Percentiles rank a stretch among this genome's conserved stretches.
Conservation (phyloP, 495 filamentous ascomycete species). For the Tuber calosporum region DNA sequence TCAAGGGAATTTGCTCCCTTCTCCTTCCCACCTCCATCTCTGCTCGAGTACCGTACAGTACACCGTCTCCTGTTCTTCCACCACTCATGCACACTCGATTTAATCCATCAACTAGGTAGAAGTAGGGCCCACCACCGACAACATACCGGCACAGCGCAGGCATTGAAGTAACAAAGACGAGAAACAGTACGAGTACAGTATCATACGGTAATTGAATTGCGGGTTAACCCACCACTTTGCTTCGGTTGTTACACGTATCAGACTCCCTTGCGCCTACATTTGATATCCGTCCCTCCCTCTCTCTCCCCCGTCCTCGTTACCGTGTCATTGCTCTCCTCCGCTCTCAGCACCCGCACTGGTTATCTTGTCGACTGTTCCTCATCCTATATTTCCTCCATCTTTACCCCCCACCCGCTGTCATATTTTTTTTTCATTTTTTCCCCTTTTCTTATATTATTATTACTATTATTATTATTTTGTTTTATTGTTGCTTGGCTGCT, state of each 20-base stretch:
- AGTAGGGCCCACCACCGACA: neutral
- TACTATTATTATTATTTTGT: too few species aligned
- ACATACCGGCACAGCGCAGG: too few species aligned
- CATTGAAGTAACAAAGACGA: neutral
- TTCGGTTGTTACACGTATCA: neutral
- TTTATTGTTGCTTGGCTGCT: neutral
- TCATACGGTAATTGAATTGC: neutral
- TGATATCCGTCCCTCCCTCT: neutral
- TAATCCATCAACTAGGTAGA: neutral
- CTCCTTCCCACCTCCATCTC: neutral
- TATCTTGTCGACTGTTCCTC: neutral
- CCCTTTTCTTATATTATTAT: neutral
- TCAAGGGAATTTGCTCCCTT: neutral
- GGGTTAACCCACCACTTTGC: neutral
- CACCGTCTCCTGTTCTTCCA: neutral
- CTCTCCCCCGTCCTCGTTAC: neutral
- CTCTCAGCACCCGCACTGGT: neutral
- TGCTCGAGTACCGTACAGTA: too few species aligned
- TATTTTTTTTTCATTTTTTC: neutral
- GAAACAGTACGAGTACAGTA: too few species aligned
- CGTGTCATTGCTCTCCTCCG: neutral
- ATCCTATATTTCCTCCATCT: neutral
- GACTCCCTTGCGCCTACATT: neutral
- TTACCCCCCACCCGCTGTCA: neutral
- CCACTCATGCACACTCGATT: neutral